Evolutionary conservation across 495 filamentous ascomycete species (phyloP), one percentile per base, ranked within the genome.

Genomic region (Penicillium odoratum): DNA sequence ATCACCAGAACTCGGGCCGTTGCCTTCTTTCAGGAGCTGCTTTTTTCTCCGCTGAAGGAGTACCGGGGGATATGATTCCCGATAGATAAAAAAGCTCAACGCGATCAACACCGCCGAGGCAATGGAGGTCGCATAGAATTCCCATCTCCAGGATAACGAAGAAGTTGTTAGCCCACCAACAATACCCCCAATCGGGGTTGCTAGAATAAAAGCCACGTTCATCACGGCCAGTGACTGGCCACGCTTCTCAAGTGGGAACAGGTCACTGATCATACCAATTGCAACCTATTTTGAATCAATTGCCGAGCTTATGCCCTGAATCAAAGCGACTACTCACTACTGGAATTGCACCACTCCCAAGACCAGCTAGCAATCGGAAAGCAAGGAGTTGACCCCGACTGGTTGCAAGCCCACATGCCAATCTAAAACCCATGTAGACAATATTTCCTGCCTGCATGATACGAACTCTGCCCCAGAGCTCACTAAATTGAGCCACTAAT

Each of bases 191-290:
- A 83, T 54, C 4, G 76, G 78, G 5, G 82, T 82, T 0, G 83
- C 84, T 0, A 87, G 66, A 0, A 86, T 66, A 3, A 84, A 83
- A 4, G 55, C 55, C 0, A 87, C 62, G 31, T 59, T 75, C 68
- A 82, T 85, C 5, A 85, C 70, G 9, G 66, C 74, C n/a, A 84
- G 74, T 9, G 83, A 79, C 55, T 66, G 71, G 0, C 86, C 87
- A 36, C 87, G 75, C 57, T 88, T 62, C 51, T 85, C 77, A 8
- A 78, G 50, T 2, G 78, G 26, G 73, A 77, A 15, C 63, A 44
- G 28, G 54, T 47, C 44, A 47, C 47, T 55, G 4, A 50, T 18
- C 63, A 67, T 42, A 45, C 66, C 63, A 8, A 65, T 59, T 43
- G 63, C 60, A 51, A 29, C 63, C n/a, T 50, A 34, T 16, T 5